Percentiles rank a stretch among this genome's conserved stretches.
Evolutionary conservation across 306 rosid genomes (phyloP).

Genomic region (Cucurbita maxima): DNA sequence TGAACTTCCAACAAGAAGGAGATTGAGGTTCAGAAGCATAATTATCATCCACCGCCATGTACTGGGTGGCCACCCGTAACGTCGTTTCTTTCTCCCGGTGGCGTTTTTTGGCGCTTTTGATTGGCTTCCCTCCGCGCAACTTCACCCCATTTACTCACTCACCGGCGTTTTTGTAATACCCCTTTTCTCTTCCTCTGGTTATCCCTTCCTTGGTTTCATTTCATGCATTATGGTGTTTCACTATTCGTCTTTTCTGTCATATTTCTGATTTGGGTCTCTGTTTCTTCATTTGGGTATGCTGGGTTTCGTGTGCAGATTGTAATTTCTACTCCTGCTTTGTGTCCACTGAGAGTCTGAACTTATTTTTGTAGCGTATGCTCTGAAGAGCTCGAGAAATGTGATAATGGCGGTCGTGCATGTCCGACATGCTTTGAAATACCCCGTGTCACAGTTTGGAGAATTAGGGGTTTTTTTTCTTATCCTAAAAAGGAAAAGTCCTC

Average conservation of each 20-base stretch:
- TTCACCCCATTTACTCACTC: conserved; percentile 28
- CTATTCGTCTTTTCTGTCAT: not conserved
- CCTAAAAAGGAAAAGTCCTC: not conserved
- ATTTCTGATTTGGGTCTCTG: not conserved
- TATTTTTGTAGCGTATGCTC: not conserved
- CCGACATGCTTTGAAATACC: not conserved
- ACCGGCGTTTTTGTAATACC: conserved; percentile 33
- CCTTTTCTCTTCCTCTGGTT: conserved; percentile 9
- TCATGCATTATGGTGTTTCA: not conserved
- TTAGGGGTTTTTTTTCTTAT: not conserved
- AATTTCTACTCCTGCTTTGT: not conserved
- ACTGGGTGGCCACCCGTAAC: conserved; percentile 40
- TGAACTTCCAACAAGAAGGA: not conserved
- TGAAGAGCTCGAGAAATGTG: not conserved
- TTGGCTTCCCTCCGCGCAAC: conserved; percentile 20
- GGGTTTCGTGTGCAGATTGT: not conserved
- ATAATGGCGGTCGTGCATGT: not conserved
- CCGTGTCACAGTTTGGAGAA: not conserved
- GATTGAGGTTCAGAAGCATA: not conserved
- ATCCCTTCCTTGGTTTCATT: not conserved
- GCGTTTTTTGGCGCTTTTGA: conserved; percentile 35
- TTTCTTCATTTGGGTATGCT: not conserved
- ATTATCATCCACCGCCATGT: conserved; percentile 21
- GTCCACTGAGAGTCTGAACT: not conserved
- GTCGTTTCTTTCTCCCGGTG: conserved; percentile 35